Conservation (phyloP, 306 rosid genomes). For the Cercis canadensis region DNA sequence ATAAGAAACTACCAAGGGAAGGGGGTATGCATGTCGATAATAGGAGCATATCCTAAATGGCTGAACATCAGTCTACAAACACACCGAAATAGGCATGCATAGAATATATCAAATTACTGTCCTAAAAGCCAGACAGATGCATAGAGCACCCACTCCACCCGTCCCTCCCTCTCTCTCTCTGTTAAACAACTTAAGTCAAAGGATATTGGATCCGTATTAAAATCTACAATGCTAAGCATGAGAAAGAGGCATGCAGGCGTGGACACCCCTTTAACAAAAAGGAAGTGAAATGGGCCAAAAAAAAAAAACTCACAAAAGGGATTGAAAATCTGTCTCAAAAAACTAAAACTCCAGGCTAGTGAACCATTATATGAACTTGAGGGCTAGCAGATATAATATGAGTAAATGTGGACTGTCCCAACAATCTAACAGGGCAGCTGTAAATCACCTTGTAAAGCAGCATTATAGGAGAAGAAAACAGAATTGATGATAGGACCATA, state of each 20-base stretch:
- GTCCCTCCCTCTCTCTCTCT: too few relatives aligned
- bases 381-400: not conserved
- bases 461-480: constrained; percentile 78
- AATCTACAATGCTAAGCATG: not conserved
- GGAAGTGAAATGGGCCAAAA: too few relatives aligned
- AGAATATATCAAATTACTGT: not conserved
- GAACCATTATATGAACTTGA: constrained; percentile 7
- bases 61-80: not conserved
- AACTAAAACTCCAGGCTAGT: not conserved
- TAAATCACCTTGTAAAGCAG: constrained; percentile 60
- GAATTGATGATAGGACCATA: constrained; percentile 67
- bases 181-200: too few relatives aligned
- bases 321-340: constrained; percentile 7
- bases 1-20: not conserved
- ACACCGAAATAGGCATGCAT: not conserved
- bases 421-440: not conserved
- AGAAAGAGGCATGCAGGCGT: too few relatives aligned
- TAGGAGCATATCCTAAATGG: not conserved
- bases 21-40: not conserved
- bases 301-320: not conserved
- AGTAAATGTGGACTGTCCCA: not conserved
- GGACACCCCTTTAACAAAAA: too few relatives aligned
- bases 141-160: not conserved
- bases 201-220: not conserved
- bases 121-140: not conserved